phyloP scores from a whole-genome alignment of 2,329 filamentous ascomycete genomes.

The Nakataea oryzae region DNA sequence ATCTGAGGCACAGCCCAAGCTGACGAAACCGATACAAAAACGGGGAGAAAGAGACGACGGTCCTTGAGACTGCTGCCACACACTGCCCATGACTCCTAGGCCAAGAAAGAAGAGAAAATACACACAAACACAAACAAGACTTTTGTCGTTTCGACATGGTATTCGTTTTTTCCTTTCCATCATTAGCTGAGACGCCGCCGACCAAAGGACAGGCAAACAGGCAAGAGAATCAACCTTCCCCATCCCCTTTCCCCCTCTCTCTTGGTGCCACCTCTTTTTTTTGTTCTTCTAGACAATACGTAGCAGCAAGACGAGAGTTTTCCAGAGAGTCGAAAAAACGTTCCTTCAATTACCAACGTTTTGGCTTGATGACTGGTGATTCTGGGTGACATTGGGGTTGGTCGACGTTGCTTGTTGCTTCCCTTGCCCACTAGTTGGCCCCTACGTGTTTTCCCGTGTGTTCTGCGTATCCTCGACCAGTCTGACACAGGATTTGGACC shows the following conservation, averaged over 20 bases:
- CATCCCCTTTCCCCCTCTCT: no score
- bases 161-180: background rate
- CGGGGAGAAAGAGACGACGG: background rate
- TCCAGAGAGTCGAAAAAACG: background rate
- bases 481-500: no score
- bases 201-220: background rate
- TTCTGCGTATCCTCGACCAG: no score
- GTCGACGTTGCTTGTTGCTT: background rate
- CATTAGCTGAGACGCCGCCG: background rate
- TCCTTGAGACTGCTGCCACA: background rate
- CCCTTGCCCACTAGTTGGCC: background rate
- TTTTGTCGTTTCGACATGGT: background rate
- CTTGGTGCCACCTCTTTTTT: background rate
- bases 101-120: background rate
- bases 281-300: background rate
- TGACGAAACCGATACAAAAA: background rate
- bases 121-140: background rate
- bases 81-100: background rate
- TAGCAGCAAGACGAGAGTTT: background rate
- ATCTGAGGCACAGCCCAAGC: background rate
- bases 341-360: background rate
- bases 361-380: background rate
- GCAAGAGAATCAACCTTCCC: background rate
- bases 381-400: background rate
- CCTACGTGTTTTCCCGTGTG: no score